Conservation (phyloP, 768 basidiomycete genomes). For the Boletus rubescentipes region DNA sequence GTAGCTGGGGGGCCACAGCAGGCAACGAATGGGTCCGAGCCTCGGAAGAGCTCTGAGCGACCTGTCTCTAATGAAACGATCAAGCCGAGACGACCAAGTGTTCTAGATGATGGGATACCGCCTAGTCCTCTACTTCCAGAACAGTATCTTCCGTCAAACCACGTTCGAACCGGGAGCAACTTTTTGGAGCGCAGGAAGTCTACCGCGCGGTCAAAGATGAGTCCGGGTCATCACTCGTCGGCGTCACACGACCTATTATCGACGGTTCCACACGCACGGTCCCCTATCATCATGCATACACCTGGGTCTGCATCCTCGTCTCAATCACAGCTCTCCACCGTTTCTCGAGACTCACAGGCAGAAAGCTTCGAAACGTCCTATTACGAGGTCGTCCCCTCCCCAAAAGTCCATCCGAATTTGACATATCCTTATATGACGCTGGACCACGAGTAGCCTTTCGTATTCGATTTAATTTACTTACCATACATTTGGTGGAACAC, state of each 20-base stretch:
- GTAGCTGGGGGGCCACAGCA: constrained; percentile 36
- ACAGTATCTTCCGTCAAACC: constrained; percentile 40
- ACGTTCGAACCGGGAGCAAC: constrained; percentile 32
- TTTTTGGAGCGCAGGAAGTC: constrained; percentile 29
- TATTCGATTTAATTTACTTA: constrained; percentile 18
- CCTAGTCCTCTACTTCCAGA: constrained; percentile 64
- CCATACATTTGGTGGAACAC: constrained; percentile 11
- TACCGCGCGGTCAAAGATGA: constrained; percentile 19
- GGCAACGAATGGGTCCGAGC: constrained; percentile 30
- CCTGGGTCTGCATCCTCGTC: constrained; percentile 29
- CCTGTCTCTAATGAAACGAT: constrained; percentile 34
- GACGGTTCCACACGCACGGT: constrained; percentile 5
- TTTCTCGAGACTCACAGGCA: constrained; percentile 24
- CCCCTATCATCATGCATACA: constrained; percentile 15
- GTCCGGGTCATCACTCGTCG: constrained; percentile 22
- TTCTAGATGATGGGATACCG: constrained; percentile 48
- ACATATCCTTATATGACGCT: constrained; percentile 58
- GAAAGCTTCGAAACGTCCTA: constrained; percentile 59
- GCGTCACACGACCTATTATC: constrained; percentile 33
- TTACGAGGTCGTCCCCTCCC: constrained; percentile 63
- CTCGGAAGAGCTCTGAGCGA: constrained; percentile 41
- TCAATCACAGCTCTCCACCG: constrained; percentile 24
- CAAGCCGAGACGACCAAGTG: constrained; percentile 46
- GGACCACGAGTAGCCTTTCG: constrained; percentile 39
- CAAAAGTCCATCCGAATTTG: constrained; percentile 42